Percentiles rank a stretch among this genome's conserved stretches.
These are phyloP conservation scores for Myriangium duriaei DNA, from an alignment of 2,329 filamentous ascomycete genomes.

Conservation along the genomic window DNA sequence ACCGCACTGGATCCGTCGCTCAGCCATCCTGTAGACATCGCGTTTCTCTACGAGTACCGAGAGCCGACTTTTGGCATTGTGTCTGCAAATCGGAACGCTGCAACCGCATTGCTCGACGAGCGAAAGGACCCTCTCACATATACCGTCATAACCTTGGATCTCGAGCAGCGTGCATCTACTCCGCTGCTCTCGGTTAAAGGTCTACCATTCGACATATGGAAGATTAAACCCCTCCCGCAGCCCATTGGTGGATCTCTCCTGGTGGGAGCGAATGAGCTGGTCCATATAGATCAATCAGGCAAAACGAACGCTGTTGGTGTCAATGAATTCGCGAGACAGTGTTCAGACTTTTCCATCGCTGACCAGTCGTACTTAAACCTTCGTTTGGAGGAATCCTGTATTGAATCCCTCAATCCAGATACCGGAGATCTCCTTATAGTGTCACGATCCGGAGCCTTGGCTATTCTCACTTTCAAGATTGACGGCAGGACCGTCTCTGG, in stretches of 20 bases:
- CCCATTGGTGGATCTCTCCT: conserved; percentile 83
- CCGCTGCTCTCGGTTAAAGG: conserved; percentile 76
- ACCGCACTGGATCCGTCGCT: conserved; percentile 78
- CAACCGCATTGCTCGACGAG: conserved; percentile 59
- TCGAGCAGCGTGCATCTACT: conserved; percentile 87
- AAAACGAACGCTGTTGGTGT: conserved; percentile 87
- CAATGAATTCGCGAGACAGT: conserved; percentile 74
- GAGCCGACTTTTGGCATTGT: conserved; percentile 95
- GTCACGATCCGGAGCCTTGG: conserved; percentile 60
- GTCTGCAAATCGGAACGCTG: conserved; percentile 61
- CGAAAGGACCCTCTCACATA: conserved; percentile 79
- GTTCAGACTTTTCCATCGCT: conserved; percentile 69
- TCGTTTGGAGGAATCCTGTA: conserved; percentile 65
- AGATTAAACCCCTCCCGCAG: conserved; percentile 67
- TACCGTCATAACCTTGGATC: conserved; percentile 87
- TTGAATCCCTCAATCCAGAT: conserved; percentile 65
- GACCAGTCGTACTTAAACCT: conserved; percentile 76
- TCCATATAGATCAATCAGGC: conserved; percentile 91
- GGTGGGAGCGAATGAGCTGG: conserved; percentile 76
- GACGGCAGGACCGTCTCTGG: conserved; percentile 88
- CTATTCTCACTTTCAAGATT: conserved; percentile 67
- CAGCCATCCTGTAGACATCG: conserved; percentile 78
- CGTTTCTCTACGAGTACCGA: conserved; percentile 91
- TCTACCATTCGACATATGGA: conserved; percentile 76
- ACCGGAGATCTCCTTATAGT: conserved; percentile 77